Base-by-base conservation (phyloP, 2,329 filamentous ascomycete genomes). In the Alternaria alternata region DNA sequence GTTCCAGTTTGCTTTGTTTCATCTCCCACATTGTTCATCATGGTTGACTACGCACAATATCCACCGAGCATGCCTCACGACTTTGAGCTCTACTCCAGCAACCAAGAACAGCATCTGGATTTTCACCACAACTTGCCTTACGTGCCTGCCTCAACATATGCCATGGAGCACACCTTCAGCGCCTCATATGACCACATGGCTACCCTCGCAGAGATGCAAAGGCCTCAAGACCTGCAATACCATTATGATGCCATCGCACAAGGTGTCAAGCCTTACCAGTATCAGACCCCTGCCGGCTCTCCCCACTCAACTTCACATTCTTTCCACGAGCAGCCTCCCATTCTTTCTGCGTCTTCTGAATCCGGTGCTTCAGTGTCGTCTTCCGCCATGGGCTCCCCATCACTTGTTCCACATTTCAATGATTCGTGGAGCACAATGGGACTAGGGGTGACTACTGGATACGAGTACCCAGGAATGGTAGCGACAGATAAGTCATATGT, bases 321-420 rank as follows among this genome's bases (percentile, higher is more conserved):
- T 8, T 83, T 83, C 66, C 82, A 83, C 39, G 72, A 77, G 59
- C 79, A 80, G 48, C 81, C 82, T 34, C 80, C 81, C 32, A 73
- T 81, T 11, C 78, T 82, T 16, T 82, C 81, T 14, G 76, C 81
- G 16, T 82, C 81, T 3, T 85, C 83, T 8, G 82, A 85, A 67
- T 85, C 83, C 30, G 82, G 81, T 56, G 81, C 82, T 46, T 85
- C 83, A 18, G 78, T 80, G 9, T 81, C 83, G 11, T 85, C 83
- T 4, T 85, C 83, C 11, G 76, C 81, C 16, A 81, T 82, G 65
- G 82, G 81, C 43, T 86, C 84, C 6, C 84, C 84, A 28, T 81
- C 86, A 84, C 30, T 89, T 84, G 52, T 87, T 84, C 72, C 83
- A 85, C 63, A 92, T 84, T 62, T 88, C 85, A 61, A 84, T 83